Evolutionary conservation across 495 filamentous ascomycete species (phyloP).

Genomic region (Pseudomonodictys pantanalensis): DNA sequence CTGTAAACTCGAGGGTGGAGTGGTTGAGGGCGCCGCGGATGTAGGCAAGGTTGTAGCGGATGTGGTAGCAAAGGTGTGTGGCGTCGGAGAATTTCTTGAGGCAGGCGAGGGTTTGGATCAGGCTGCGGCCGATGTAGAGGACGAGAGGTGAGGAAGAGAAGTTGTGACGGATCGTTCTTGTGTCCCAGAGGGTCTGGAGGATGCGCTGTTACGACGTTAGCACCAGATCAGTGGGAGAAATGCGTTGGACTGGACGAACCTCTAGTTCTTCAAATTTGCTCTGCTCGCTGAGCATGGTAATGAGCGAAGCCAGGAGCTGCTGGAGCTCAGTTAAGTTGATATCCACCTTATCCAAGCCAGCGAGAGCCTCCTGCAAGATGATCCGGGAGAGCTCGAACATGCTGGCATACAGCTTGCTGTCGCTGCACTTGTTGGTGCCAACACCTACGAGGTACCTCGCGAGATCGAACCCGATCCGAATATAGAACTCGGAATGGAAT

Average conservation of each 20-base stretch:
- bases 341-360: constrained; percentile 15
- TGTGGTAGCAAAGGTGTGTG: constrained; percentile 32
- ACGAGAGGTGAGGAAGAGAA: constrained; percentile 39
- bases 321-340: constrained; percentile 22
- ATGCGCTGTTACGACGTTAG: constrained; percentile 22
- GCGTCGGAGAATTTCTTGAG: constrained; percentile 21
- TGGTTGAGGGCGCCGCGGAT: constrained; percentile 20
- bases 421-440: constrained; percentile 15
- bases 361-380: constrained; percentile 21
- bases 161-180: constrained; percentile 16
- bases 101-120: constrained; percentile 22
- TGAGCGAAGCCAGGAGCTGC: constrained; percentile 20
- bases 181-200: constrained; percentile 27
- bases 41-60: constrained; percentile 32
- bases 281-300: constrained; percentile 28
- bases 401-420: constrained; percentile 14
- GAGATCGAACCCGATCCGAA: constrained; percentile 21
- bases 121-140: constrained; percentile 28
- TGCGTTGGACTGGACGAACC: constrained; percentile 11
- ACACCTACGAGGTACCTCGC: constrained; percentile 21
- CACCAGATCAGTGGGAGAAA: not conserved
- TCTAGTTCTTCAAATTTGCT: constrained; percentile 30
- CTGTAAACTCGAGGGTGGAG: constrained; percentile 25
- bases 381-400: constrained; percentile 31
- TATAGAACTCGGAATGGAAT: constrained; percentile 42